phyloP scores from a whole-genome alignment of 495 filamentous ascomycete species.

The Aspergillus campestris region DNA sequence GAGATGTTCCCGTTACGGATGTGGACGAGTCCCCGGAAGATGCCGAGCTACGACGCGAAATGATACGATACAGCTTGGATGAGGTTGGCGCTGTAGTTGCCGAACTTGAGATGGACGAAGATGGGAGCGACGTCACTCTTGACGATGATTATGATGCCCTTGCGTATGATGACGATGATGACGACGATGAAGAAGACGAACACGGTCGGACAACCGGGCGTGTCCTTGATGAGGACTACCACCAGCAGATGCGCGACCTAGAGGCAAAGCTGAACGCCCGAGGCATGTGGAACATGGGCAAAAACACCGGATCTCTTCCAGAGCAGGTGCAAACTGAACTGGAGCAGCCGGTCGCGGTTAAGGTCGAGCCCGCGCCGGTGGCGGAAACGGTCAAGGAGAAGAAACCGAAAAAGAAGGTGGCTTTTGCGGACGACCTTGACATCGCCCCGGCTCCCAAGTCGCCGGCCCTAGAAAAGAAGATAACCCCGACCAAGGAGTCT shows the following conservation, averaged over 20 bases:
- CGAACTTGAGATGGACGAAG: slow-evolving; percentile 80
- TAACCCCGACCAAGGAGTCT: slow-evolving; percentile 26
- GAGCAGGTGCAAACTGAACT: slow-evolving; percentile 25
- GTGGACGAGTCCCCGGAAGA: slow-evolving; percentile 71
- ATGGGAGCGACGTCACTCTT: slow-evolving; percentile 47
- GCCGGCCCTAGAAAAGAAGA: slow-evolving; percentile 19
- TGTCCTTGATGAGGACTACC: slow-evolving; percentile 62
- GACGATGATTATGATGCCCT: slow-evolving; percentile 46
- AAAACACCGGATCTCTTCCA: slow-evolving; percentile 27
- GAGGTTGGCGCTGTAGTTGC: slow-evolving; percentile 88
- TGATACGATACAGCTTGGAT: slow-evolving; percentile 80
- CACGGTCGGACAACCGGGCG: slow-evolving; percentile 58
- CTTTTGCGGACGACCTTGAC: slow-evolving; percentile 71
- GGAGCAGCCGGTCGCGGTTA: slow-evolving; percentile 15
- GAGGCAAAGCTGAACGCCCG: slow-evolving; percentile 58
- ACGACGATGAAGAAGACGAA: slow-evolving; percentile 54
- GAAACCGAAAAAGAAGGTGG: slow-evolving; percentile 59
- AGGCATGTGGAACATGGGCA: slow-evolving; percentile 46
- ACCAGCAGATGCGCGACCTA: slow-evolving; percentile 73
- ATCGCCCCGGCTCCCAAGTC: slow-evolving; percentile 45
- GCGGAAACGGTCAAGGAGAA: slow-evolving; percentile 12
- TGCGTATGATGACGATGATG: slow-evolving; percentile 44
- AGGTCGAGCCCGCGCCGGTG: slow-evolving; percentile 7
- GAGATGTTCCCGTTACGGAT: slow-evolving; percentile 23
- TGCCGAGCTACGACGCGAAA: slow-evolving; percentile 71